phyloP scores from a whole-genome alignment of 2,329 filamentous ascomycete species.

The Fusarium miscanthi region DNA sequence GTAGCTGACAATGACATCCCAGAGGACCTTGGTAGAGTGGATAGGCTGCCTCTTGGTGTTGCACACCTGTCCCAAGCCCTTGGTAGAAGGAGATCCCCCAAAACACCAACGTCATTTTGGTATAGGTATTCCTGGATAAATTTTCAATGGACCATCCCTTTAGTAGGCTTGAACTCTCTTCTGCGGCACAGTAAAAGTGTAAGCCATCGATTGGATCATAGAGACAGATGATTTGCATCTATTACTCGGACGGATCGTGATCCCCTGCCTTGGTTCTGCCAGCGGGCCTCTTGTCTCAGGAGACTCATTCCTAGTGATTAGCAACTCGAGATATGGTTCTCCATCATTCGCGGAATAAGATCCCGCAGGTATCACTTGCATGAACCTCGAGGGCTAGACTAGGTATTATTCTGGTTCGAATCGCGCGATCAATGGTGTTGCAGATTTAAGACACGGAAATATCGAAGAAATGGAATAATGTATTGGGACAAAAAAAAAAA shows the following conservation, averaged over 20 bases:
- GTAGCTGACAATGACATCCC: not conserved
- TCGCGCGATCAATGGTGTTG: conserved; percentile 1
- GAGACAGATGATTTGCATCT: not conserved
- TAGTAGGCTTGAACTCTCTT: conserved; percentile 15
- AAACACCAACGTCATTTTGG: conserved; percentile 11
- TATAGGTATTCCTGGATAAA: not conserved
- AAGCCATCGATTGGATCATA: conserved; percentile 11
- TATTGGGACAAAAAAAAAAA: not conserved
- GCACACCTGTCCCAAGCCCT: not conserved
- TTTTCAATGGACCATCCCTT: conserved; percentile 1
- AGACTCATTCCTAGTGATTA: not conserved
- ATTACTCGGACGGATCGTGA: conserved; percentile 2
- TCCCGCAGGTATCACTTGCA: conserved; percentile 1
- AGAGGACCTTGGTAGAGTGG: not conserved
- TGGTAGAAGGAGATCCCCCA: not conserved
- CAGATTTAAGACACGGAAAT: conserved; percentile 17
- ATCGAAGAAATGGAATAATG: not conserved
- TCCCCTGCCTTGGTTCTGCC: conserved; percentile 7
- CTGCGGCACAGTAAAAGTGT: conserved; percentile 20
- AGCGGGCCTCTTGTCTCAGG: conserved; percentile 12
- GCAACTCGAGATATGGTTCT: not conserved
- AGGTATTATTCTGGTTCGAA: not conserved
- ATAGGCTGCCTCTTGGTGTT: not conserved
- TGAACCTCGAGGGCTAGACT: conserved; percentile 5
- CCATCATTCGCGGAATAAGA: not conserved